Evolutionary conservation across 495 filamentous ascomycete species (phyloP).

Genomic region (Neurospora sp.): DNA sequence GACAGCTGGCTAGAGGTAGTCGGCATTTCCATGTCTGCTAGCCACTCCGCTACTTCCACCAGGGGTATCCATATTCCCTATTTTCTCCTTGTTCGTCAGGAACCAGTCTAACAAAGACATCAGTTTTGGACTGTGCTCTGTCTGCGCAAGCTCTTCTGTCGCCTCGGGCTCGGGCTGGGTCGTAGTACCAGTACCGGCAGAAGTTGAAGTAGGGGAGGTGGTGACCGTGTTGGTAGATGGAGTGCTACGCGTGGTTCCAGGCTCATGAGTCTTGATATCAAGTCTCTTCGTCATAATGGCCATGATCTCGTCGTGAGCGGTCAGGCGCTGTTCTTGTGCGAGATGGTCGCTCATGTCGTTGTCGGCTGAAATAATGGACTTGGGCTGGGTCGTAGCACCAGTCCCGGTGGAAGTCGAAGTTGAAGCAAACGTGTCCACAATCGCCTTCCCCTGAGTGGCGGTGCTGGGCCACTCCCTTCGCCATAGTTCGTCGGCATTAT

Average conservation of each 20-base stretch:
- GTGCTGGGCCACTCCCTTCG: too few relatives aligned
- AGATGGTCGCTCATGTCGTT: too few relatives aligned
- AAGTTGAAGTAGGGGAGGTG: background rate
- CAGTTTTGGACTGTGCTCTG: background rate
- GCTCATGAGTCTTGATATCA: background rate
- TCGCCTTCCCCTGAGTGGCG: background rate
- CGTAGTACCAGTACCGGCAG: background rate
- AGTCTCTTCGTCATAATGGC: background rate
- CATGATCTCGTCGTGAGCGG: background rate
- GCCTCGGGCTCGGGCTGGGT: background rate
- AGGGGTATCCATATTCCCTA: background rate
- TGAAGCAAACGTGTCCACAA: background rate
- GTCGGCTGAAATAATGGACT: too few relatives aligned
- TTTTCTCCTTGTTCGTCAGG: background rate
- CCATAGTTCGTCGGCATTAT: too few relatives aligned
- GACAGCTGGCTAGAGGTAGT: conserved; percentile 20
- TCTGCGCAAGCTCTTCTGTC: background rate
- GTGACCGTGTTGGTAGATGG: background rate
- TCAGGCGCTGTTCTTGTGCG: background rate
- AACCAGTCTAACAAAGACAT: background rate
- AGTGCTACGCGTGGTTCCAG: too few relatives aligned
- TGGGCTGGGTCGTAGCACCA: background rate
- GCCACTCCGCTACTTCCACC: background rate
- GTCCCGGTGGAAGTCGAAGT: background rate
- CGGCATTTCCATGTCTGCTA: conserved; percentile 2